These are phyloP conservation scores for Alternaria gansuensis DNA, from an alignment of 2,329 filamentous ascomycete genomes.

Conservation along the genomic window DNA sequence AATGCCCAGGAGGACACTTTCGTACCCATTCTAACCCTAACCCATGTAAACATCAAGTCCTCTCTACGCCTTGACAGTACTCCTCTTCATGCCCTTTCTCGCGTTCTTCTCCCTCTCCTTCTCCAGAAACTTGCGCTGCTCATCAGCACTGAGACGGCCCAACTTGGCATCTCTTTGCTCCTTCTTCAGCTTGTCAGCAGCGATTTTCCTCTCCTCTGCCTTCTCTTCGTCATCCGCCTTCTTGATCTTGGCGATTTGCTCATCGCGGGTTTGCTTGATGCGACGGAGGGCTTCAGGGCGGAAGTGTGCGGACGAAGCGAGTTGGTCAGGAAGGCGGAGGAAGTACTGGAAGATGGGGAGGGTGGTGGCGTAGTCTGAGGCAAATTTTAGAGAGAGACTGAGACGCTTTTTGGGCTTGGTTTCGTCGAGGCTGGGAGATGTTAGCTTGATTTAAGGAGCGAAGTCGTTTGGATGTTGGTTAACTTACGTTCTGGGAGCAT, in stretches of 20 bases:
- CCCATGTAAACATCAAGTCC: background rate
- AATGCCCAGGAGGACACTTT: conserved; percentile 2
- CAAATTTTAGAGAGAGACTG: conserved; percentile 75
- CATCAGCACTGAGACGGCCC: conserved; percentile 71
- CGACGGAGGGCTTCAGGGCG: conserved; percentile 87
- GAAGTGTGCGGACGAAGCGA: conserved; percentile 82
- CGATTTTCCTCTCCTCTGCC: conserved; percentile 66
- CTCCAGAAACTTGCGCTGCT: conserved; percentile 69
- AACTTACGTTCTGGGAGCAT: conserved; percentile 83
- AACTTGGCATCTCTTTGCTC: conserved; percentile 78
- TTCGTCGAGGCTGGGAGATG: conserved; percentile 74
- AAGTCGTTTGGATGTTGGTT: conserved; percentile 18
- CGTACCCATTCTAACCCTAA: background rate
- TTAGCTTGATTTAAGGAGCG: conserved; percentile 11
- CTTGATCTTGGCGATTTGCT: conserved; percentile 79
- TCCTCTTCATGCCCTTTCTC: conserved; percentile 72
- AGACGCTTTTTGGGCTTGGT: conserved; percentile 85
- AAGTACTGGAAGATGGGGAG: conserved; percentile 82
- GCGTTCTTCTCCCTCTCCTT: conserved; percentile 87
- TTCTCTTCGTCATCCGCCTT: conserved; percentile 78
- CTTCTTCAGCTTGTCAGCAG: conserved; percentile 72
- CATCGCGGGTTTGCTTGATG: conserved; percentile 80
- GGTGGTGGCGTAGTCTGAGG: conserved; percentile 67
- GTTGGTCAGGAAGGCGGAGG: conserved; percentile 82
- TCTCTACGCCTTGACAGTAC: conserved; percentile 60